Conservation (phyloP, 2,329 filamentous ascomycete species). For the Emydomyces testavorans region DNA sequence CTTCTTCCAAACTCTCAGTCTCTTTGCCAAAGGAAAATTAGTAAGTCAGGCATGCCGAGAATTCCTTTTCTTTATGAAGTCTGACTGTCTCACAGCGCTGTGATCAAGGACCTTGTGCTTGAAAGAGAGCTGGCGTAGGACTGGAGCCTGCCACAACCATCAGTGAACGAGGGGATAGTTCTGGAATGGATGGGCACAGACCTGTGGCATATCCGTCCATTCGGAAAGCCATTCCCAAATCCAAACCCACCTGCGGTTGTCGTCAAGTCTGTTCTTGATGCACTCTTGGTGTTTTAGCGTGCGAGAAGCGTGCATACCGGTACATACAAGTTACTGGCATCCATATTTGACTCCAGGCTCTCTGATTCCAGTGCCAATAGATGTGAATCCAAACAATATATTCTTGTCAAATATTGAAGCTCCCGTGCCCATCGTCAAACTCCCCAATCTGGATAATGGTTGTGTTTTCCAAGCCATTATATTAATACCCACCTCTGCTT, state of each 20-base stretch:
- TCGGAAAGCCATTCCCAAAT: conserved; percentile 14
- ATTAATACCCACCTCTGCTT: not conserved
- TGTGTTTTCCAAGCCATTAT: not conserved
- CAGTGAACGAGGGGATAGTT: conserved; percentile 14
- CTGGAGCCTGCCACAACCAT: conserved; percentile 9
- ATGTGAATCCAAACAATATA: conserved; percentile 15
- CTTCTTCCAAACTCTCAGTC: no score
- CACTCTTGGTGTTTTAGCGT: conserved; percentile 11
- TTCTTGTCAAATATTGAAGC: conserved; percentile 11
- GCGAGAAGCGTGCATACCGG: conserved; percentile 13
- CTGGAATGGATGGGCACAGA: conserved; percentile 15
- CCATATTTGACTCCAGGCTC: not conserved
- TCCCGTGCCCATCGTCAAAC: conserved; percentile 10
- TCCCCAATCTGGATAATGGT: conserved; percentile 14
- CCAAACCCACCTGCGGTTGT: conserved; percentile 14
- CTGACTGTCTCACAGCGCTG: conserved; percentile 3
- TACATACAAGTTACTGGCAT: not conserved
- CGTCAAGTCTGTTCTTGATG: conserved; percentile 12
- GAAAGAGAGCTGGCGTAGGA: conserved; percentile 14
- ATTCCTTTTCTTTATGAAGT: no score
- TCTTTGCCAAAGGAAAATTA: no score
- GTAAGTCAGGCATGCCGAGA: no score
- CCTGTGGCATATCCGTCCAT: conserved; percentile 12
- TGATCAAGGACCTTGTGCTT: conserved; percentile 10
- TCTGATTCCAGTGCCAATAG: conserved; percentile 1